Evolutionary conservation across 352 stramenopile species (phyloP).

Genomic region (Achlya hypogyna): DNA sequence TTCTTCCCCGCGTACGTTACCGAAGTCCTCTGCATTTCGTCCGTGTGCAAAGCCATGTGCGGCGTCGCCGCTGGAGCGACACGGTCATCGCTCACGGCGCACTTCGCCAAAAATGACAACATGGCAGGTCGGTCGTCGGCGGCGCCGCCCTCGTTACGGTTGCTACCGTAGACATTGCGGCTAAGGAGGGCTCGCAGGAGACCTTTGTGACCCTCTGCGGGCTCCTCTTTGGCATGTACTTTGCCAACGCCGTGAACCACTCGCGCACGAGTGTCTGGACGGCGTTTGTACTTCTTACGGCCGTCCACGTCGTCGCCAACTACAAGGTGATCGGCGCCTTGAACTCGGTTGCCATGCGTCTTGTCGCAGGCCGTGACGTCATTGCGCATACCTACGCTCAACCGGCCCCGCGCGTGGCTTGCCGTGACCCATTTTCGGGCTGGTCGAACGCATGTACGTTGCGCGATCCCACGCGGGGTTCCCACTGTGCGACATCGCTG

Average conservation of each 20-base stretch:
- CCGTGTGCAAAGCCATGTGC: constrained; percentile 92
- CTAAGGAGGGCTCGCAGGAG: constrained; percentile 95
- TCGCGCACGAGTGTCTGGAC: constrained; percentile 68
- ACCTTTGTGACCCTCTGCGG: constrained; percentile 91
- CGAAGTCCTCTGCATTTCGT: constrained; percentile 72
- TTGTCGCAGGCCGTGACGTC: constrained; percentile 8
- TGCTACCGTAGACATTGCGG: constrained; percentile 74
- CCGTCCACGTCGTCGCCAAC: constrained; percentile 92
- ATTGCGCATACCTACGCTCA: constrained; percentile 77
- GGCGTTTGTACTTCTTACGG: constrained; percentile 87
- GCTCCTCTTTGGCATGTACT: constrained; percentile 84
- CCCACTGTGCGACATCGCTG: no score
- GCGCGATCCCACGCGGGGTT: background rate
- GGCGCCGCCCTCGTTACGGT: background rate
- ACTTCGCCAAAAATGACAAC: constrained; percentile 82
- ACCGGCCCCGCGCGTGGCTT: constrained; percentile 50
- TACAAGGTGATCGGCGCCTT: constrained; percentile 44
- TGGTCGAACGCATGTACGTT: background rate
- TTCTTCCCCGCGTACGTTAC: constrained; percentile 63
- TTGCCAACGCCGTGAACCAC: constrained; percentile 61
- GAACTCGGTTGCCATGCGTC: background rate
- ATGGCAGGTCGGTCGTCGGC: constrained; percentile 32
- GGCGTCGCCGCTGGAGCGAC: constrained; percentile 91
- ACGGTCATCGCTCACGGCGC: constrained; percentile 85
- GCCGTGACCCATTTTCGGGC: constrained; percentile 44